Conservation (phyloP, 2,329 filamentous ascomycete genomes). For the Colletotrichum tofieldiae region DNA sequence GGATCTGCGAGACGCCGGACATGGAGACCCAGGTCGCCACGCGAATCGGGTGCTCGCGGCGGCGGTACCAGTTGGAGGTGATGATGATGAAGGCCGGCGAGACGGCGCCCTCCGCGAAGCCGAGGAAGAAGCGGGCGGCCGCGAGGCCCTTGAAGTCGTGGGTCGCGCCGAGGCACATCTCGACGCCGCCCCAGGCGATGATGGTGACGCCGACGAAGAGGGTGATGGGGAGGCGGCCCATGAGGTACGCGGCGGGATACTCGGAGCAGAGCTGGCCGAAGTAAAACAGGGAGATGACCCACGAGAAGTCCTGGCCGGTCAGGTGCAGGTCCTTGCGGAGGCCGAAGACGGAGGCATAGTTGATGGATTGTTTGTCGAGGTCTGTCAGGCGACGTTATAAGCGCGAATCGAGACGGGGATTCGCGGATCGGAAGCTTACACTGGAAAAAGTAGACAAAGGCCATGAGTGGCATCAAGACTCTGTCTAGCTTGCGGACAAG, state of each 20-base stretch:
- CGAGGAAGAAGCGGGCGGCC: constrained; percentile 49
- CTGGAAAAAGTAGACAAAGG: constrained; percentile 44
- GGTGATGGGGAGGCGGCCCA: constrained; percentile 36
- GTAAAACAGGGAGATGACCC: constrained; percentile 42
- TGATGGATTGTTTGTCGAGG: constrained; percentile 43
- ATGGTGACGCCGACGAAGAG: constrained; percentile 42
- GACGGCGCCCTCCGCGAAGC: constrained; percentile 50
- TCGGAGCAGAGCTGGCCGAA: constrained; percentile 42
- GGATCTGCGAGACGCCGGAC: constrained; percentile 48
- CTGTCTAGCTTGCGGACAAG: constrained; percentile 40
- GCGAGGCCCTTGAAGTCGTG: constrained; percentile 47
- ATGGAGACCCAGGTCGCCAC: constrained; percentile 51
- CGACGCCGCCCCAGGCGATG: constrained; percentile 47
- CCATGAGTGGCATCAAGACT: constrained; percentile 43
- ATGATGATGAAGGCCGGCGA: constrained; percentile 53
- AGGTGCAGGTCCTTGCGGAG: constrained; percentile 35
- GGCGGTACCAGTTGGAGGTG: constrained; percentile 51
- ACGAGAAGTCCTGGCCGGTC: constrained; percentile 37
- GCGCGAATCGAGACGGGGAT: not conserved
- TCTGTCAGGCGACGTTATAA: constrained; percentile 8
- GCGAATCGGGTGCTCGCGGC: constrained; percentile 50
- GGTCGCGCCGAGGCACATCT: constrained; percentile 46
- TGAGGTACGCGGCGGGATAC: constrained; percentile 38
- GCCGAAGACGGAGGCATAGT: constrained; percentile 36
- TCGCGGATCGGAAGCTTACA: constrained; percentile 16